A percentile compares a stretch with the other conserved stretches of the same genome.
These are phyloP conservation scores for Melastoma candidum DNA, from an alignment of 441 rosid genomes.

Conservation along the genomic window DNA sequence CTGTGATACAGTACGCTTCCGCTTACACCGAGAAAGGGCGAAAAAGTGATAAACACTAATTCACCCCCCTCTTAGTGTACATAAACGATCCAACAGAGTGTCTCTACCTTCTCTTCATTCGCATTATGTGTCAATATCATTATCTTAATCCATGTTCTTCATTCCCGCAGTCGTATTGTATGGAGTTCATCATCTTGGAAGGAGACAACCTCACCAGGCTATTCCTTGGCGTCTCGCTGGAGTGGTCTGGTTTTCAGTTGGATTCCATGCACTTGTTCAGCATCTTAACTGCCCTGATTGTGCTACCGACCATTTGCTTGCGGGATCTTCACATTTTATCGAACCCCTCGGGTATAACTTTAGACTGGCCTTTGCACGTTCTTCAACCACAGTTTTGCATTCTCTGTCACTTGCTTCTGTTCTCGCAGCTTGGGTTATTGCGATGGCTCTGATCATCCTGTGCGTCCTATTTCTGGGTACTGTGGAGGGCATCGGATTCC, in stretches of 20 bases:
- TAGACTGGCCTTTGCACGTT: neutral
- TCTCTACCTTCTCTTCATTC: neutral
- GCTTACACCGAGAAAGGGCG: too few relatives aligned
- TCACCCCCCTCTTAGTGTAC: too few relatives aligned
- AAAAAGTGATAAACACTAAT: too few relatives aligned
- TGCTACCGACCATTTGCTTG: constrained; percentile 80
- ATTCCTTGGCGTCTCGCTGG: constrained; percentile 64
- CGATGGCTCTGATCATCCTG: constrained; percentile 44
- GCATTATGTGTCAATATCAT: neutral
- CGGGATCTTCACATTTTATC: constrained; percentile 72
- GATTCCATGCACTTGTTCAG: constrained; percentile 73
- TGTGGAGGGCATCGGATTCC: constrained; percentile 57
- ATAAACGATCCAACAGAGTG: too few relatives aligned
- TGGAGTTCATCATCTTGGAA: constrained; percentile 46
- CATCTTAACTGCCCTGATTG: constrained; percentile 54
- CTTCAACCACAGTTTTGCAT: neutral
- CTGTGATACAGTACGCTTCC: too few relatives aligned
- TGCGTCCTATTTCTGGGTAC: constrained; percentile 52
- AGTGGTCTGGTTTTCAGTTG: constrained; percentile 40
- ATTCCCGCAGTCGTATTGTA: constrained; percentile 17
- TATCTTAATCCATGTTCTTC: constrained; percentile 1
- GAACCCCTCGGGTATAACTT: constrained; percentile 62
- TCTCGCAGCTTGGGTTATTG: constrained; percentile 65
- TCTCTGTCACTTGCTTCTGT: constrained; percentile 2
- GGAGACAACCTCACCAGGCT: constrained; percentile 78